These are phyloP conservation scores for Penicillium fuscoglaucum DNA, from an alignment of 2,329 filamentous ascomycete genomes.

Conservation along the genomic window DNA sequence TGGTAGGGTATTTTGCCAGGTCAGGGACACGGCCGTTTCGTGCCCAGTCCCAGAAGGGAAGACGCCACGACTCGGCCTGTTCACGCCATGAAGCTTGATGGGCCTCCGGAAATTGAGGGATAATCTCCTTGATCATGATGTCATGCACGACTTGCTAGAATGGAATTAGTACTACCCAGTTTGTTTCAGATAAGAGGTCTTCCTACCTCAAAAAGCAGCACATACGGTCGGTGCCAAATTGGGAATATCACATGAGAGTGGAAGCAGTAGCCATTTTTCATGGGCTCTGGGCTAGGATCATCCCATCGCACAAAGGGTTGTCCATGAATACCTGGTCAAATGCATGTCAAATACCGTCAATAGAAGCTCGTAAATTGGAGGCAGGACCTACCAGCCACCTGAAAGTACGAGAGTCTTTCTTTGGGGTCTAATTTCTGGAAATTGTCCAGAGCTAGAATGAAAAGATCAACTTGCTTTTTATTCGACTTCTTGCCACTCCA, in stretches of 20 bases:
- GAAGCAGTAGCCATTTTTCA: slow-evolving; percentile 67
- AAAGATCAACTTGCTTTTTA: slow-evolving; percentile 20
- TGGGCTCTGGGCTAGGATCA: slow-evolving; percentile 10
- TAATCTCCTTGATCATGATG: slow-evolving; percentile 37
- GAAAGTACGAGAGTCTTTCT: slow-evolving; percentile 16
- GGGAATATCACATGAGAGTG: slow-evolving; percentile 75
- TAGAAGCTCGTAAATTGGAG: no score
- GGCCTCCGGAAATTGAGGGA: slow-evolving; percentile 43
- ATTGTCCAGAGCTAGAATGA: slow-evolving; percentile 14
- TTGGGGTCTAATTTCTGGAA: slow-evolving; percentile 14
- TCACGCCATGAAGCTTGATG: slow-evolving; percentile 49
- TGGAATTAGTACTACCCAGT: background rate
- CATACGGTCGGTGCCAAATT: slow-evolving; percentile 80
- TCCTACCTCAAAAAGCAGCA: slow-evolving; percentile 58
- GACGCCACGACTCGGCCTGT: slow-evolving; percentile 45
- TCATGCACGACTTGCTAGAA: slow-evolving; percentile 42
- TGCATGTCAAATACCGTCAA: background rate
- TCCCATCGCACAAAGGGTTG: slow-evolving; percentile 16
- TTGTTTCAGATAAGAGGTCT: background rate
- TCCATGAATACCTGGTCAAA: slow-evolving; percentile 10
- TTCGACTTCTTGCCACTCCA: slow-evolving; percentile 17
- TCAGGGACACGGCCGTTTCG: slow-evolving; percentile 24
- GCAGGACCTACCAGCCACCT: slow-evolving; percentile 5
- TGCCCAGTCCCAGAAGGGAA: slow-evolving; percentile 55
- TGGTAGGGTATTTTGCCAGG: slow-evolving; percentile 26